phyloP scores from a whole-genome alignment of 129 eudicot genomes.

The Calendula officinalis region DNA sequence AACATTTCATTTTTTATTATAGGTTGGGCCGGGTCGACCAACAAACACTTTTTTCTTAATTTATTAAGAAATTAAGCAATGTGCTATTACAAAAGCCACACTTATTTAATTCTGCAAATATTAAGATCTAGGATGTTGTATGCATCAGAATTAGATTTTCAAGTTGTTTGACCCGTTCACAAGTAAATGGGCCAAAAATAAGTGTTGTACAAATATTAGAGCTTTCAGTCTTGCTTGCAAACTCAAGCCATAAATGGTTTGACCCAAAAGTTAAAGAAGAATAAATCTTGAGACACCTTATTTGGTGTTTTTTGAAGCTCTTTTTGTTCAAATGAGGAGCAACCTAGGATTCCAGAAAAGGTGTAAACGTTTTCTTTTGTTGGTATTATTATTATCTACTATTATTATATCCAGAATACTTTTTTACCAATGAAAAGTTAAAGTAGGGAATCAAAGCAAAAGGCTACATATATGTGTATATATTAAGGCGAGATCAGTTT shows the following conservation, averaged over 20 bases:
- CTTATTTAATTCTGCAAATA: too few species aligned
- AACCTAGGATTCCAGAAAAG: slow-evolving; percentile 69
- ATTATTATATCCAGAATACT: slow-evolving; percentile 8
- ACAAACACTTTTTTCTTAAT: too few species aligned
- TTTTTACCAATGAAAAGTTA: slow-evolving; percentile 37
- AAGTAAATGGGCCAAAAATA: too few species aligned
- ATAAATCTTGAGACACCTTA: slow-evolving; percentile 32
- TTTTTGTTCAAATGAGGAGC: slow-evolving; percentile 31
- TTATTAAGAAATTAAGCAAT: too few species aligned
- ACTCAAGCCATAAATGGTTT: slow-evolving; percentile 33
- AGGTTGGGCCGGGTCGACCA: too few species aligned
- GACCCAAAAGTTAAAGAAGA: slow-evolving; percentile 60
- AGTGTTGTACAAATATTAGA: too few species aligned
- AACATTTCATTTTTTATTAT: too few species aligned
- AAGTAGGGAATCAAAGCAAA: slow-evolving; percentile 44
- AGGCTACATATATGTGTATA: slow-evolving; percentile 17
- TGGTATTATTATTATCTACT: neutral
- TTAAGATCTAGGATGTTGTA: neutral
- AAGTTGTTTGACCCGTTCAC: neutral
- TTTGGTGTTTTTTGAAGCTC: slow-evolving; percentile 13
- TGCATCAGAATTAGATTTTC: neutral
- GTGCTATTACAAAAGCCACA: too few species aligned
- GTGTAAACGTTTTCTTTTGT: slow-evolving; percentile 30
- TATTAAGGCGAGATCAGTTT: slow-evolving; percentile 3
- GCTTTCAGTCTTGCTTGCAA: too few species aligned